A percentile compares a stretch with the other conserved stretches of the same genome.
phyloP scores from a whole-genome alignment of 768 basidiomycete species.

The Termitomyces heimii region DNA sequence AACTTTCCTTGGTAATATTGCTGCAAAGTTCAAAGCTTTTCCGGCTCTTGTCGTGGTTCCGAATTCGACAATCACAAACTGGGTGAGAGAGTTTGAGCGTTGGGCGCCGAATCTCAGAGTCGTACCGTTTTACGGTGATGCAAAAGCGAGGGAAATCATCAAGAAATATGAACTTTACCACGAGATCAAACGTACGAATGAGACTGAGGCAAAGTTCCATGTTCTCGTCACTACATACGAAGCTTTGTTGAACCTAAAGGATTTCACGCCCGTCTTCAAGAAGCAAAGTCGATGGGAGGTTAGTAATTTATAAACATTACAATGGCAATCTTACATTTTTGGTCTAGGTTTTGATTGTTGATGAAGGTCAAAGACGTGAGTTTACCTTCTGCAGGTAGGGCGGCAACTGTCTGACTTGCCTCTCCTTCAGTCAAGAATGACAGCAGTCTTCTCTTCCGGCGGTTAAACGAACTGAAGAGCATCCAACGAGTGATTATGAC shows the following conservation, averaged over 20 bases:
- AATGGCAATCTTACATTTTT: not conserved
- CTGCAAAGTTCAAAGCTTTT: constrained; percentile 48
- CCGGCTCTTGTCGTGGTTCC: constrained; percentile 92
- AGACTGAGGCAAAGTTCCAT: constrained; percentile 67
- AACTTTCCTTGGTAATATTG: constrained; percentile 70
- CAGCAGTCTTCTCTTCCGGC: constrained; percentile 70
- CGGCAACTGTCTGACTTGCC: constrained; percentile 8
- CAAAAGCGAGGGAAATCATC: constrained; percentile 73
- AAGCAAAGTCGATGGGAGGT: constrained; percentile 86
- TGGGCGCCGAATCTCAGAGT: constrained; percentile 75
- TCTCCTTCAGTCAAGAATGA: constrained; percentile 72
- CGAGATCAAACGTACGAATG: constrained; percentile 27
- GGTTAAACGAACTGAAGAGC: constrained; percentile 72
- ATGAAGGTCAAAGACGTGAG: constrained; percentile 89
- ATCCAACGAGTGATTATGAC: constrained; percentile 87
- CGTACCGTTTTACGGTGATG: constrained; percentile 83
- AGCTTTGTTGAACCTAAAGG: constrained; percentile 60
- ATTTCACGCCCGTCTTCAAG: constrained; percentile 74
- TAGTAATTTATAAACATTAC: constrained; percentile 6
- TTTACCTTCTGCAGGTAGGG: constrained; percentile 1
- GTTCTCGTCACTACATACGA: constrained; percentile 94
- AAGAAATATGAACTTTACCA: constrained; percentile 80
- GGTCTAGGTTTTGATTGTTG: constrained; percentile 69
- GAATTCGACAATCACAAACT: constrained; percentile 93
- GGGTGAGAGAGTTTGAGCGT: constrained; percentile 90